phyloP scores from a whole-genome alignment of 2,329 filamentous ascomycete genomes.

The Penicillium hordei region DNA sequence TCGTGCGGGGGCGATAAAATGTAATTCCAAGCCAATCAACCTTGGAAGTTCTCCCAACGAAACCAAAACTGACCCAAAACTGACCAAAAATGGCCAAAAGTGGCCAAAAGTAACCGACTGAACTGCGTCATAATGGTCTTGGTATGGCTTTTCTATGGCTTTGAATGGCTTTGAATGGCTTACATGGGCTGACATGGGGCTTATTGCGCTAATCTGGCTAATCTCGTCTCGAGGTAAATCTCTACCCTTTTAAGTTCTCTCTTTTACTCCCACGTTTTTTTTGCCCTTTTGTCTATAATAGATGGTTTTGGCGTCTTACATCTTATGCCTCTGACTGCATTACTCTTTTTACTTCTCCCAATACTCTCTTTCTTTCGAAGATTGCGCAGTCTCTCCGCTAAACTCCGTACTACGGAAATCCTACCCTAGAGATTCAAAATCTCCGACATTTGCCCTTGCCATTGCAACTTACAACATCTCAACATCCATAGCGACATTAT shows the following conservation, averaged over 20 bases:
- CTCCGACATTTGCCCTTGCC: background rate
- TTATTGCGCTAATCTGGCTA: background rate
- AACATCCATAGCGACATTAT: conserved; percentile 4
- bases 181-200: background rate
- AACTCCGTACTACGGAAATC: background rate
- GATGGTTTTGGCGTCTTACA: background rate
- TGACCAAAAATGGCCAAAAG: background rate
- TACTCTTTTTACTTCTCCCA: background rate
- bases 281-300: background rate
- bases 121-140: background rate
- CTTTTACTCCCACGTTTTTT: background rate
- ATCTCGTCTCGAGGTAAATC: background rate
- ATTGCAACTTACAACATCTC: background rate
- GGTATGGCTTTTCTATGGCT: background rate
- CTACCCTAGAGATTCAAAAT: background rate
- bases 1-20: background rate
- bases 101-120: background rate
- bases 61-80: background rate
- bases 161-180: no score
- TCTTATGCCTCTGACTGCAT: background rate
- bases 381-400: background rate
- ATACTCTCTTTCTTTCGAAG: background rate
- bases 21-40: background rate
- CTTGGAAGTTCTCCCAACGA: background rate
- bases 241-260: background rate